Evolutionary conservation across 2,329 filamentous ascomycete genomes (phyloP).

Genomic region (Neopestalotiopsis rosae): DNA sequence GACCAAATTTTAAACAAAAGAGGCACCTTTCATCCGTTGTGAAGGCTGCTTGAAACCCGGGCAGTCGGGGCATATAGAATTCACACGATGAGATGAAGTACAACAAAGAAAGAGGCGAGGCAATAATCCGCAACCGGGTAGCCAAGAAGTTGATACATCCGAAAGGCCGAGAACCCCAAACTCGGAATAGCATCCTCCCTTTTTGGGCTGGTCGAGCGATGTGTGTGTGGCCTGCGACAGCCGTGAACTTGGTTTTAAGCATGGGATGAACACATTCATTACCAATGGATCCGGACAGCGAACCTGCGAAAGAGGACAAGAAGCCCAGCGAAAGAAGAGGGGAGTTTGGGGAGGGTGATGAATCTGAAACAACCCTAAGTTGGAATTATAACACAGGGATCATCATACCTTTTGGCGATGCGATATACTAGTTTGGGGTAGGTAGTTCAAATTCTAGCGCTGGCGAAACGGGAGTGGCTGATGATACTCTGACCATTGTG

Average conservation of each 20-base stretch:
- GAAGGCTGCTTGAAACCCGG: not conserved
- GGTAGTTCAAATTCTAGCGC: not conserved
- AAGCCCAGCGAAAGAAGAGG: too few relatives aligned
- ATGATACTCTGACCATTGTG: not conserved
- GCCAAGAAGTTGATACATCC: not conserved
- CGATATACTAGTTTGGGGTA: not conserved
- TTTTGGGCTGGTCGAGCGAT: not conserved
- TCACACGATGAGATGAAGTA: not conserved
- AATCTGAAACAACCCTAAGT: conserved; percentile 13
- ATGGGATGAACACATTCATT: conserved; percentile 6
- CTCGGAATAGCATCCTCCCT: not conserved
- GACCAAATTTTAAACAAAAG: too few relatives aligned
- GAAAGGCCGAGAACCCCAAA: not conserved
- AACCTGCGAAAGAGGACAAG: not conserved
- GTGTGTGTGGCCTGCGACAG: not conserved
- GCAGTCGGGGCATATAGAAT: not conserved
- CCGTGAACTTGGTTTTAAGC: not conserved
- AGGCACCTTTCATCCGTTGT: not conserved
- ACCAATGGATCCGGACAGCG: not conserved
- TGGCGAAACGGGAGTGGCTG: too few relatives aligned
- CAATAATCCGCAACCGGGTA: not conserved
- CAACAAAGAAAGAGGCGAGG: not conserved
- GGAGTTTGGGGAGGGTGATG: not conserved
- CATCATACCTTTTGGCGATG: not conserved
- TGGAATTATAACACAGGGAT: not conserved